These are phyloP conservation scores for Aspergillus kassunensis DNA, from an alignment of 495 filamentous ascomycete genomes.

Conservation along the genomic window DNA sequence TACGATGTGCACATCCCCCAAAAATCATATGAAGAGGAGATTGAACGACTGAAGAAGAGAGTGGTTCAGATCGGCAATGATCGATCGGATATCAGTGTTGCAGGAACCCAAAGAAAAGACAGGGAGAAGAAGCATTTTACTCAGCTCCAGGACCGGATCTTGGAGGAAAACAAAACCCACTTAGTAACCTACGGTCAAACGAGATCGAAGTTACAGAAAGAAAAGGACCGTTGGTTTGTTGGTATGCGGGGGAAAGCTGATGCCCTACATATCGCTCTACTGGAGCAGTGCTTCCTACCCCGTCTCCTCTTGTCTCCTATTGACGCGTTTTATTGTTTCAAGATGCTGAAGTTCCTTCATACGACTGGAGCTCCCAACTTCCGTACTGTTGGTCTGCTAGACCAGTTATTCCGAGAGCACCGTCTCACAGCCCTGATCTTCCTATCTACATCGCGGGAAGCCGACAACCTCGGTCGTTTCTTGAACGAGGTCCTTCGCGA, in stretches of 20 bases:
- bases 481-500: conserved; percentile 75
- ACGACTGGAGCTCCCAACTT: conserved; percentile 78
- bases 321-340: conserved; percentile 83
- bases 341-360: conserved; percentile 82
- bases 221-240: conserved; percentile 78
- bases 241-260: conserved; percentile 58
- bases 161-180: conserved; percentile 65
- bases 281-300: conserved; percentile 89
- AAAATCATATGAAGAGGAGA: conserved; percentile 70
- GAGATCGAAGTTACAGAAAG: conserved; percentile 60
- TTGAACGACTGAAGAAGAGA: conserved; percentile 55
- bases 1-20: conserved; percentile 73
- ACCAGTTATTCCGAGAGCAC: conserved; percentile 77
- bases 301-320: conserved; percentile 76
- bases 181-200: conserved; percentile 61
- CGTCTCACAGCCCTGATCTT: conserved; percentile 77
- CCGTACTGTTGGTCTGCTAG: conserved; percentile 77
- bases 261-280: conserved; percentile 64
- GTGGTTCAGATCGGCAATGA: conserved; percentile 62
- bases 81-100: conserved; percentile 62
- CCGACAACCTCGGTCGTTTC: conserved; percentile 86
- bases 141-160: conserved; percentile 57
- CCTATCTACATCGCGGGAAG: conserved; percentile 81
- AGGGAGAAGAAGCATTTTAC: conserved; percentile 56
- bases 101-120: conserved; percentile 60